phyloP scores from a whole-genome alignment of 129 eudicot species.

The Flaveria ramosissima region DNA sequence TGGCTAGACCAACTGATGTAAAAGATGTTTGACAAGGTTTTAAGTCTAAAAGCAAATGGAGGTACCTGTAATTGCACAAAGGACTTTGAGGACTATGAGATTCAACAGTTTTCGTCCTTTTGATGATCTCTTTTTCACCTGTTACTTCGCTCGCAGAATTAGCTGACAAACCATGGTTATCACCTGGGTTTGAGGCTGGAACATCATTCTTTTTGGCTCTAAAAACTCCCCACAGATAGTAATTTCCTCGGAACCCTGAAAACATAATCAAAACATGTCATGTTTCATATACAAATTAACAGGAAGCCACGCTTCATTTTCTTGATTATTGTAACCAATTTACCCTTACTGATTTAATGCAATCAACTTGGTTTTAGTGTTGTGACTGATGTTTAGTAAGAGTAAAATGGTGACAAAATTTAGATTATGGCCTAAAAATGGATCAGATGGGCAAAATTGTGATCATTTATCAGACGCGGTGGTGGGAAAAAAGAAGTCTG shows the following conservation, averaged over 20 bases:
- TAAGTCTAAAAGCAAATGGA: background rate
- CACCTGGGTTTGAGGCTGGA: slow-evolving; percentile 2
- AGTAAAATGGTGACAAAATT: background rate
- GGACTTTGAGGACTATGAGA: slow-evolving; percentile 47
- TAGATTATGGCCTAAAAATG: background rate
- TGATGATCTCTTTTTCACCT: slow-evolving; percentile 1
- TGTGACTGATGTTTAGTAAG: background rate
- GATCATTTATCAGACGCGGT: background rate
- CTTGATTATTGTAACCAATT: too few relatives aligned
- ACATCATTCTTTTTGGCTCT: slow-evolving; percentile 35
- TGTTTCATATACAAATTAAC: background rate
- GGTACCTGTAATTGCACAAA: slow-evolving; percentile 39
- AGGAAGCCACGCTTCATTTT: background rate
- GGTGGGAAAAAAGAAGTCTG: too few relatives aligned
- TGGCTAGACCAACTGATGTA: background rate
- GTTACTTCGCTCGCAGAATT: slow-evolving; percentile 15
- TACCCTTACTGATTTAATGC: background rate
- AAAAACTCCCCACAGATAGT: slow-evolving; percentile 55
- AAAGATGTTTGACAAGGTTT: background rate
- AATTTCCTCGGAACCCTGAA: slow-evolving; percentile 31
- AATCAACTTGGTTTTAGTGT: background rate
- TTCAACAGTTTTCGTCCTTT: slow-evolving; percentile 27
- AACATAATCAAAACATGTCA: slow-evolving; percentile 6
- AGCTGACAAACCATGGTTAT: background rate
- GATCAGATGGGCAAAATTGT: background rate